Percentiles rank a stretch among this genome's conserved stretches.
Evolutionary conservation across 352 stramenopile genomes (phyloP).

Genomic region (Hyaloperonospora brassicae): DNA sequence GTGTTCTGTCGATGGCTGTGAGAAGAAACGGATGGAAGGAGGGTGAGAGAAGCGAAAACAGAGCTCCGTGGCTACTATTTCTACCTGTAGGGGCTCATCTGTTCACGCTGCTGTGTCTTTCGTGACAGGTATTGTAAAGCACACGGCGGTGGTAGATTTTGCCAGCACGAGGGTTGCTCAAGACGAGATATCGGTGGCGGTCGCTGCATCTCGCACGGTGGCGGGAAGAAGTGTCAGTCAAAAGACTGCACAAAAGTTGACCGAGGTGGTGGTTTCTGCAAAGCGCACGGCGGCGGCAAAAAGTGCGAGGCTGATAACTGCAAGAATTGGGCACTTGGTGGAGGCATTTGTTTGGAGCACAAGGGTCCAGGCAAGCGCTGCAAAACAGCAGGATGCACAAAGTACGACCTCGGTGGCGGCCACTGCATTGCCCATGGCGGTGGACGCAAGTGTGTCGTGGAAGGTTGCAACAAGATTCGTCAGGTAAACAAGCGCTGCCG

Average conservation of each 20-base stretch:
- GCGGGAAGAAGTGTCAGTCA: conserved; percentile 74
- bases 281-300: conserved; percentile 79
- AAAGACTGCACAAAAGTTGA: conserved; percentile 73
- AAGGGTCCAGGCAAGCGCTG: conserved; percentile 73
- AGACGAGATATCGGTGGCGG: conserved; percentile 81
- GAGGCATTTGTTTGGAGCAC: conserved; percentile 66
- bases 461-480: conserved; percentile 80
- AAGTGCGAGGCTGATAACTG: conserved; percentile 71
- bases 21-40: conserved; percentile 83
- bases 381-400: conserved; percentile 69
- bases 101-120: neutral
- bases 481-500: conserved; percentile 82
- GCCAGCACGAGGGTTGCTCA: conserved; percentile 61
- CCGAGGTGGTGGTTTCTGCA: conserved; percentile 72
- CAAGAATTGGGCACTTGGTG: conserved; percentile 74
- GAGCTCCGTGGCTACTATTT: neutral
- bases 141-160: conserved; percentile 75
- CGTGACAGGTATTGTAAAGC: conserved; percentile 66
- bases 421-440: conserved; percentile 84
- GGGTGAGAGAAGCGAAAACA: conserved; percentile 25
- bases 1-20: conserved; percentile 63
- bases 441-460: conserved; percentile 72
- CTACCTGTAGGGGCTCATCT: neutral
- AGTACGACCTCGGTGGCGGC: conserved; percentile 73
- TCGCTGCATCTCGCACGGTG: conserved; percentile 80